Base-by-base conservation (phyloP, 78 protist species). In the Pigoraptor vietnamica region DNA sequence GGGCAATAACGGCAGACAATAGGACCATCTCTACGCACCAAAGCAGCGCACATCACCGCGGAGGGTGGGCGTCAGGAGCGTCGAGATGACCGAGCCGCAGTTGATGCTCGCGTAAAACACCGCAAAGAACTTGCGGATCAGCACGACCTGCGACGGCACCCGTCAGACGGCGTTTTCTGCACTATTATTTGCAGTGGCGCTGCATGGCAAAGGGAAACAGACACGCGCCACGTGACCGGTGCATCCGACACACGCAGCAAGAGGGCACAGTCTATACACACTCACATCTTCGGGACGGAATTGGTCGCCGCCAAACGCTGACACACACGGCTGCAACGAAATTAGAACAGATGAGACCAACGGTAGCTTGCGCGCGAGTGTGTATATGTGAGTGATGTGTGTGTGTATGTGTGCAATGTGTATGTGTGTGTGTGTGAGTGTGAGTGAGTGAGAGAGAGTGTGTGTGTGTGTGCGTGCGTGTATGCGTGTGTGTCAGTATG, bases 251-350 rank as follows among this genome's bases (percentile, higher is more conserved):
- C 84, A 81, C 24, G 84, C 36, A 81, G 14, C 67, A 81, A 29
- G n/a, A 29, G 36, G 36, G 84, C 84, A 81, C 36, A 29, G n/a
- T 29, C n/a, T 48, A 48, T 48, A 14, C 6, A 6, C 6, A 48
- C 67, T 48, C 67, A 48, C 67, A 14, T 21, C n/a, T 81, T 29
- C n/a, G n/a, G 84, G 36, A 24, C 34, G 1, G 34, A 96, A 83
- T 82, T 96, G 98, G 33, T 96, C 98, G 48, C 95, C 98, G 33
- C 93, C 92, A 34, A 96, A 94, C 34, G 95, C 87, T 0, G 93
- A 56, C 10, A 93, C 95, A 1, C 93, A 87, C 32, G 90, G 90
- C 48, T 37, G 38, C 1, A 0, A 34, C 9, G 36, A n/a, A n/a
- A n/a, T n/a, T n/a, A n/a, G n/a, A n/a, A n/a, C n/a, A n/a, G n/a